These are phyloP conservation scores for Phytophthora crassamura DNA, from an alignment of 352 stramenopile species.

Conservation along the genomic window DNA sequence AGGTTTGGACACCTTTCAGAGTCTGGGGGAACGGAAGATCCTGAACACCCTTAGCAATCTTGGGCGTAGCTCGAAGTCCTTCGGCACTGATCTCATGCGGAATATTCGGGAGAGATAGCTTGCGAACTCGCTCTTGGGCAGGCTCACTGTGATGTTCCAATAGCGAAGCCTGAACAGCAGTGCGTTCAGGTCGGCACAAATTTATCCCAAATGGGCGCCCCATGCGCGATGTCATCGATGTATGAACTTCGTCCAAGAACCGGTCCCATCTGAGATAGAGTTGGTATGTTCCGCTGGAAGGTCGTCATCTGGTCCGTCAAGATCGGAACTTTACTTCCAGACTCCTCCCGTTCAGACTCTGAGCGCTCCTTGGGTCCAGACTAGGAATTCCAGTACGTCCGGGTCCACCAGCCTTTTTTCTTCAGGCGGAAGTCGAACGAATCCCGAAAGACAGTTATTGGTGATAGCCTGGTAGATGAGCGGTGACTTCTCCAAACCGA, in stretches of 20 bases:
- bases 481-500: neutral
- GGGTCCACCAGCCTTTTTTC: neutral
- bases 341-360: neutral
- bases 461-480: neutral
- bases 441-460: conserved; percentile 3
- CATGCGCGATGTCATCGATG: conserved; percentile 9
- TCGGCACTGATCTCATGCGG: too few relatives aligned
- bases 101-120: neutral
- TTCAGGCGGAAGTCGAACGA: neutral
- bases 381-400: neutral
- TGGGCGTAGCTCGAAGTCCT: too few relatives aligned
- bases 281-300: neutral
- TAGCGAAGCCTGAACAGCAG: conserved; percentile 1
- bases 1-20: conserved; percentile 3
- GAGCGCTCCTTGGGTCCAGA: neutral
- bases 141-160: conserved; percentile 8
- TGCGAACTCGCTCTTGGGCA: conserved; percentile 9
- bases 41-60: too few relatives aligned
- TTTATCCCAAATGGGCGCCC: conserved; percentile 1
- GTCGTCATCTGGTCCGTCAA: neutral
- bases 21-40: too few relatives aligned
- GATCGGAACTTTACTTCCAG: too few relatives aligned
- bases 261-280: neutral
- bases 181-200: conserved; percentile 1
- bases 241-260: conserved; percentile 6